Base-by-base conservation (phyloP, 129 eudicot species). In the Pittosporum tobira region DNA sequence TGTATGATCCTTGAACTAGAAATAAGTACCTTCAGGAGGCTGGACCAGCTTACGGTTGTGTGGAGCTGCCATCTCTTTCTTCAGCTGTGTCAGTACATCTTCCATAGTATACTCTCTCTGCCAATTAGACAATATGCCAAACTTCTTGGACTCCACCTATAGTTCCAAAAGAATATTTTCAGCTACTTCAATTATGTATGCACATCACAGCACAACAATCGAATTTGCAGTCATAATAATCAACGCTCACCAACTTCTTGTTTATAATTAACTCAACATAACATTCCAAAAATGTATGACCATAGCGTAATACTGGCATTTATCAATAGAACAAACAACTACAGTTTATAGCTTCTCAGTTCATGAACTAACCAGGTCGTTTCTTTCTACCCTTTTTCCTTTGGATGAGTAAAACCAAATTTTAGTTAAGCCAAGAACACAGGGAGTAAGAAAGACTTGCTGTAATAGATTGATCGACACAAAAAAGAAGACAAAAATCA, bases 31-130 rank as follows among this genome's bases (percentile, higher is more conserved):
- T 68, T 82, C 89, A 0, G 89, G 89, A 10, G 89, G 89, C 64
- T 82, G 89, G 61, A 82, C 89, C 21, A 82, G 84, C 72, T 82
- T 82, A 28, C 89, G 84, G 59, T 82, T 82, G 53, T 82, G 81
- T 14, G 79, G 77, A 16, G 84, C 60, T 7, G 84, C 89, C 89
- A 82, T 82, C 55, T 82, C 85, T 55, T 82, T 82, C 73, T 72
- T 78, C 67, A 82, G 71, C 48, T 81, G 89, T 29, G 74, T 67
- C 57, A 82, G 65, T 58, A 82, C 78, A 22, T 78, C 89, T 68
- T 81, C 88, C 88, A 81, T 81, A 7, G 88, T 81, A 71, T 81
- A 77, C 70, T 81, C 81, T 56, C 89, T 66, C 66, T 82, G 89
- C 89, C 89, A 82, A 63, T 82, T 82, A 23, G 82, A 76, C 38